Percentiles rank a stretch among this genome's conserved stretches.
These are phyloP conservation scores for Strobilomyces echinocephalus DNA, from an alignment of 768 basidiomycete genomes.

Conservation along the genomic window DNA sequence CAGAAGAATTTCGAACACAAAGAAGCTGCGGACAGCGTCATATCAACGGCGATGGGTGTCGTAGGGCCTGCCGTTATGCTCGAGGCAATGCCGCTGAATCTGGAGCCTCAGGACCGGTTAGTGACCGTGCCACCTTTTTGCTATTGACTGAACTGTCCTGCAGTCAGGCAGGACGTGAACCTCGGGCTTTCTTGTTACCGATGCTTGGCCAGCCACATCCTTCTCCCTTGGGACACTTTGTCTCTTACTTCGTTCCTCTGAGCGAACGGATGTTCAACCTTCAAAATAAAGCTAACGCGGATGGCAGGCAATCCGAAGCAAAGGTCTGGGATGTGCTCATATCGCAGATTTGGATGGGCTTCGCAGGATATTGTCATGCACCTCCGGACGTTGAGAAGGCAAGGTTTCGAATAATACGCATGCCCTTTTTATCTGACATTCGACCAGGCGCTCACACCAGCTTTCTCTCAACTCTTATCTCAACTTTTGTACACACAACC, in stretches of 20 bases:
- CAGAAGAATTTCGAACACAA: constrained; percentile 87
- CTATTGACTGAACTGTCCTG: constrained; percentile 6
- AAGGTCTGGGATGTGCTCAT: constrained; percentile 96
- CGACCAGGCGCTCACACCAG: constrained; percentile 61
- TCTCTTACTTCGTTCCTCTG: constrained; percentile 86
- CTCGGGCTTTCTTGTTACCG: constrained; percentile 89
- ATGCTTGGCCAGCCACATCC: constrained; percentile 77
- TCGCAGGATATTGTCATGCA: constrained; percentile 86
- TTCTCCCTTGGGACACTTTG: constrained; percentile 80
- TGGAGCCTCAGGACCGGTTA: constrained; percentile 77
- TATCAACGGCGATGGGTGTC: constrained; percentile 78
- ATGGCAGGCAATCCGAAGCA: constrained; percentile 72
- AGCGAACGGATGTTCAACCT: constrained; percentile 91
- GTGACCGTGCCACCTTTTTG: constrained; percentile 19
- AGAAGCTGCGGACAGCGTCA: constrained; percentile 74
- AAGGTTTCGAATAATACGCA: constrained; percentile 12
- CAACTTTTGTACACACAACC: constrained; percentile 90
- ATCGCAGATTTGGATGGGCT: constrained; percentile 88
- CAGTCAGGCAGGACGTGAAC: constrained; percentile 71
- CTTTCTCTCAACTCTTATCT: constrained; percentile 86
- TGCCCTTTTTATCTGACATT: constrained; percentile 1
- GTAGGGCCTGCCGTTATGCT: constrained; percentile 83
- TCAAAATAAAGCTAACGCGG: constrained; percentile 73
- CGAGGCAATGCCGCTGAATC: constrained; percentile 71
- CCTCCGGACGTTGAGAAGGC: constrained; percentile 72